These are phyloP conservation scores for Nitzschia inconspicua DNA, from an alignment of 108 stramenopile species.

Conservation along the genomic window DNA sequence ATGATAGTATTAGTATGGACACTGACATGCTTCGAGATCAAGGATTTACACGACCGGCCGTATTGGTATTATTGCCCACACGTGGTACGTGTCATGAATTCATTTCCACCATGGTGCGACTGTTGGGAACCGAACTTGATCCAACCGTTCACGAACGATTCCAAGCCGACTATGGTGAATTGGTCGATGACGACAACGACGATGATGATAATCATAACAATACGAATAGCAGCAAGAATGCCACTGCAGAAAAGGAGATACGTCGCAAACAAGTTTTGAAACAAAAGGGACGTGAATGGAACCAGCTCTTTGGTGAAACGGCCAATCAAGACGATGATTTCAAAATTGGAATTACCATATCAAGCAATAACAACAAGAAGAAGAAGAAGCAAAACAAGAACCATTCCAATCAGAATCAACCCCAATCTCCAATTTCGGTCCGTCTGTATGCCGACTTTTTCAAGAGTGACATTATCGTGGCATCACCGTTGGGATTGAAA, in stretches of 20 bases:
- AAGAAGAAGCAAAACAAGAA: constrained; percentile 33
- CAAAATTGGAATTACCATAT: constrained; percentile 71
- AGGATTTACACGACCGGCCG: constrained; percentile 83
- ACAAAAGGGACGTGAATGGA: constrained; percentile 84
- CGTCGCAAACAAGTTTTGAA: constrained; percentile 43
- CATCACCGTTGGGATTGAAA: constrained; percentile 90
- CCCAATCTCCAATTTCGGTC: constrained; percentile 33
- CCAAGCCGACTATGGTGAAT: constrained; percentile 65
- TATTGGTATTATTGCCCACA: constrained; percentile 78
- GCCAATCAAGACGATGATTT: constrained; percentile 94
- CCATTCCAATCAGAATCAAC: neutral
- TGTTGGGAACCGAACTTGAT: constrained; percentile 37
- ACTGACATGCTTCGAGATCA: constrained; percentile 69
- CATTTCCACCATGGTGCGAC: constrained; percentile 46
- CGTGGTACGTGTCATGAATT: constrained; percentile 68
- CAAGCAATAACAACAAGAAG: neutral
- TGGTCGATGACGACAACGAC: constrained; percentile 27
- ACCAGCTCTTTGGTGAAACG: constrained; percentile 84
- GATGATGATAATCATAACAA: constrained; percentile 25
- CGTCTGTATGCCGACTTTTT: constrained; percentile 89
- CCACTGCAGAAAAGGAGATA: constrained; percentile 20
- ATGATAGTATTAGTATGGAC: constrained; percentile 11
- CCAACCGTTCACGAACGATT: constrained; percentile 58
- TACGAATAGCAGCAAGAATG: neutral
- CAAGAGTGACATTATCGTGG: constrained; percentile 91